Conservation (phyloP, 169 alveolate species). For the Fabrea salina region DNA sequence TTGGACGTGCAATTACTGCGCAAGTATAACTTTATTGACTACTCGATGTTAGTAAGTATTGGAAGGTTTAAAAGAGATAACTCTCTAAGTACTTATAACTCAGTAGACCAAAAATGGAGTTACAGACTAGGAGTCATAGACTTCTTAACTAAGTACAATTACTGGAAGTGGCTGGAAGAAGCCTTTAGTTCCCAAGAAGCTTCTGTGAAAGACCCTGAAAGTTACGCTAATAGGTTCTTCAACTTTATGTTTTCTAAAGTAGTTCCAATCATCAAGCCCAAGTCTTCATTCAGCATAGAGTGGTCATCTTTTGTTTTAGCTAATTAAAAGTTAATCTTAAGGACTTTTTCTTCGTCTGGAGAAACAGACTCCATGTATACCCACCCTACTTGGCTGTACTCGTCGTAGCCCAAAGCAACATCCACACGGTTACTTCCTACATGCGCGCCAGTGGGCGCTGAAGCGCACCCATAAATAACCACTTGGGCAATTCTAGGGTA, state of each 20-base stretch:
- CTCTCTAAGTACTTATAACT: neutral
- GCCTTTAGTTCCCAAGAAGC: neutral
- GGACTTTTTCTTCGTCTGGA: neutral
- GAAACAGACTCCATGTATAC: neutral
- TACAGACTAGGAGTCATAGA: slow-evolving; percentile 18
- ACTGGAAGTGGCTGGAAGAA: neutral
- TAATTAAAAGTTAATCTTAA: slow-evolving; percentile 5
- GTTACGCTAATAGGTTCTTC: neutral
- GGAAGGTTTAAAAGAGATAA: too few relatives aligned
- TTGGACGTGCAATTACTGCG: too few relatives aligned
- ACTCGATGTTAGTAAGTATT: too few relatives aligned
- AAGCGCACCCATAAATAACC: slow-evolving; percentile 1
- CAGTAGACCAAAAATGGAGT: neutral
- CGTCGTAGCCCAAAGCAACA: neutral
- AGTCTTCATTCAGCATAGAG: neutral
- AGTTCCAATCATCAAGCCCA: neutral
- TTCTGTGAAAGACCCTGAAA: neutral
- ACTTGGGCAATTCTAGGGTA: neutral
- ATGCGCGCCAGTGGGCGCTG: neutral
- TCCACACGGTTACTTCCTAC: neutral
- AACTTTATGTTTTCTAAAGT: slow-evolving; percentile 4
- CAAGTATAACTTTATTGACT: too few relatives aligned
- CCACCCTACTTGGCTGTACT: neutral
- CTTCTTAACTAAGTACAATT: neutral
- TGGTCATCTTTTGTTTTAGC: neutral